Percentiles rank a stretch among this genome's conserved stretches.
phyloP scores from a whole-genome alignment of 2,329 filamentous ascomycete species.

The Curvularia lunata region DNA sequence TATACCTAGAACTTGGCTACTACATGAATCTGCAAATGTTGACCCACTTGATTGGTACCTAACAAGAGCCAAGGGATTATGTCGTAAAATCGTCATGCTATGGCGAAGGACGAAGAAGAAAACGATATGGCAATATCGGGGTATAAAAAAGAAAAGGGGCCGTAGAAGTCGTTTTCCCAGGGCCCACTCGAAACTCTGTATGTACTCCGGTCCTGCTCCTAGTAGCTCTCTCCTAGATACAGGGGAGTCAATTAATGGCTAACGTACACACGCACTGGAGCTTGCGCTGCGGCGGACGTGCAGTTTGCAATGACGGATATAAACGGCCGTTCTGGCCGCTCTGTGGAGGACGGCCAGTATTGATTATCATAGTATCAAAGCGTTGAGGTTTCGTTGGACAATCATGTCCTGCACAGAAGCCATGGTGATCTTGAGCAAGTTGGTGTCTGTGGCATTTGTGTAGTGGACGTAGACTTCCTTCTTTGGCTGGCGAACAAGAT shows the following conservation, averaged over 20 bases:
- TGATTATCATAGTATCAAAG: constrained; percentile 52
- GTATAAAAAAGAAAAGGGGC: constrained; percentile 36
- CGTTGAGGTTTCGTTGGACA: constrained; percentile 59
- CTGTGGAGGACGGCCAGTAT: constrained; percentile 1
- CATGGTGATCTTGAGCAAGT: constrained; percentile 64
- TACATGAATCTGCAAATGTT: constrained; percentile 17
- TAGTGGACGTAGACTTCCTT: constrained; percentile 61
- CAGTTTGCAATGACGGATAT: neutral
- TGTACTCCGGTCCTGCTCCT: constrained; percentile 4
- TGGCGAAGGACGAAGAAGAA: constrained; percentile 21
- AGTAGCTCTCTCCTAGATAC: constrained; percentile 3
- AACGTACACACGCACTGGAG: constrained; percentile 1
- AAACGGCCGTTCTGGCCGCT: neutral
- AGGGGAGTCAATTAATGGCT: constrained; percentile 8
- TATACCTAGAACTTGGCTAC: constrained; percentile 4
- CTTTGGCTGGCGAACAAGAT: constrained; percentile 57
- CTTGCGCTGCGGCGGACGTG: constrained; percentile 4
- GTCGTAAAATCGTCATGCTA: constrained; percentile 34
- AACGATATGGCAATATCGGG: constrained; percentile 32
- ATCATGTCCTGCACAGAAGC: constrained; percentile 61
- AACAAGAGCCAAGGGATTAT: constrained; percentile 17
- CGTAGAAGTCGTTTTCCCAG: constrained; percentile 17
- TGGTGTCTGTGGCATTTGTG: constrained; percentile 60
- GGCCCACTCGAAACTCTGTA: constrained; percentile 11
- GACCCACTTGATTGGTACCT: constrained; percentile 14